Evolutionary conservation across 345 rosid species (phyloP).

Genomic region (Durio zibethinus): DNA sequence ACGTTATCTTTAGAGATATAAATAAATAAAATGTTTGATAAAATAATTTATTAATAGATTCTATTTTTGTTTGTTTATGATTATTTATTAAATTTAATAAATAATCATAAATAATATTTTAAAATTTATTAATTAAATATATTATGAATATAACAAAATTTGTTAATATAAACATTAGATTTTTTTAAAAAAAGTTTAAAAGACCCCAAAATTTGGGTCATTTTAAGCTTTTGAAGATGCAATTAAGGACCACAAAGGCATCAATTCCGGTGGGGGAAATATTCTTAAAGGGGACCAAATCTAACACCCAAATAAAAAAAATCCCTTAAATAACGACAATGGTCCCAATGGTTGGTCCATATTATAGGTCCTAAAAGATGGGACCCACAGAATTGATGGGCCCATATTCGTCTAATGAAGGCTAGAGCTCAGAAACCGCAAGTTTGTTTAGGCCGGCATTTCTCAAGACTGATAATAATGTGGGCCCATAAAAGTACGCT

Average conservation of each 20-base stretch:
- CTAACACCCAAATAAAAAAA: neutral
- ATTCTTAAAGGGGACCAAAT: conserved; percentile 8
- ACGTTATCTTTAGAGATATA: too few species aligned
- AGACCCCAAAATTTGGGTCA: neutral
- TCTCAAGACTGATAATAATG: neutral
- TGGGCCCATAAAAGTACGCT: too few species aligned
- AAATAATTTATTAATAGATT: too few species aligned
- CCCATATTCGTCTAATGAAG: neutral
- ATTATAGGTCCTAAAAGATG: neutral
- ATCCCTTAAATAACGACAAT: neutral
- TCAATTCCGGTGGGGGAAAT: conserved; percentile 11
- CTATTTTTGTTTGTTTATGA: too few species aligned
- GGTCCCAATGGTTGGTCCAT: neutral
- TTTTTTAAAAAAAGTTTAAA: neutral
- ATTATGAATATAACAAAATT: too few species aligned
- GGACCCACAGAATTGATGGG: conserved; percentile 1
- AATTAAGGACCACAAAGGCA: conserved; percentile 13
- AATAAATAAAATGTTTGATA: too few species aligned
- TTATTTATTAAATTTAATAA: too few species aligned
- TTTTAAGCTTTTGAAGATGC: neutral
- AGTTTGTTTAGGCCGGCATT: neutral
- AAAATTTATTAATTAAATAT: too few species aligned
- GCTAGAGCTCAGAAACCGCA: neutral
- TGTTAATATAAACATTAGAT: too few species aligned
- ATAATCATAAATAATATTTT: too few species aligned